Evolutionary conservation across 495 filamentous ascomycete genomes (phyloP).

Genomic region (Recurvomyces mirabilis): DNA sequence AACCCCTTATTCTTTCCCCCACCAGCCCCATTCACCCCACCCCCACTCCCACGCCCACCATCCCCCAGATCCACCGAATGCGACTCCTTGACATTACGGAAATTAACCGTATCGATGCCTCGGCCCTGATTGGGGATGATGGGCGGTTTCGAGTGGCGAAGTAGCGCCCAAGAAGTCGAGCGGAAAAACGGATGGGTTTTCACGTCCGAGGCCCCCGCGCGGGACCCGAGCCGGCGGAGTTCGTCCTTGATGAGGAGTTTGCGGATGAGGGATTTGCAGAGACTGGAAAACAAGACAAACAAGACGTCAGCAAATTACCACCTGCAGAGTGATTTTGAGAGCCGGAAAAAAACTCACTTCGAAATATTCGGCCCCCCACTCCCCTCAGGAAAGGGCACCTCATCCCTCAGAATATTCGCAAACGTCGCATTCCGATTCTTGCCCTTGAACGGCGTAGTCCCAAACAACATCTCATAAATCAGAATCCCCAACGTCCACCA

Average conservation of each 20-base stretch:
- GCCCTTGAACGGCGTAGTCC: slow-evolving; percentile 96
- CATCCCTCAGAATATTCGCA: slow-evolving; percentile 90
- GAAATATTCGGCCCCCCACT: slow-evolving; percentile 73
- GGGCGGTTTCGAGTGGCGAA: slow-evolving; percentile 96
- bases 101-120: slow-evolving; percentile 88
- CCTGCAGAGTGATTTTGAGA: background rate
- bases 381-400: slow-evolving; percentile 88
- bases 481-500: slow-evolving; percentile 98
- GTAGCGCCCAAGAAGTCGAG: slow-evolving; percentile 87
- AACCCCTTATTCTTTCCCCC: slow-evolving; percentile 19
- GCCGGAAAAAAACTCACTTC: slow-evolving; percentile 48
- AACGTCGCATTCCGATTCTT: slow-evolving; percentile 98
- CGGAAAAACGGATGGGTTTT: slow-evolving; percentile 96
- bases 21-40: background rate
- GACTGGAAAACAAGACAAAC: slow-evolving; percentile 48
- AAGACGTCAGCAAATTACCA: too few relatives aligned
- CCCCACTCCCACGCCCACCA: background rate
- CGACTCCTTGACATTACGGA: slow-evolving; percentile 94
- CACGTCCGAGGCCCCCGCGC: slow-evolving; percentile 91
- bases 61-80: slow-evolving; percentile 54
- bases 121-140: slow-evolving; percentile 91
- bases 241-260: slow-evolving; percentile 98
- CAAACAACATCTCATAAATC: slow-evolving; percentile 98
- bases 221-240: slow-evolving; percentile 83
- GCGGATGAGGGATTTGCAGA: slow-evolving; percentile 93